phyloP scores from a whole-genome alignment of 169 alveolate genomes.

The Theileria annulata region DNA sequence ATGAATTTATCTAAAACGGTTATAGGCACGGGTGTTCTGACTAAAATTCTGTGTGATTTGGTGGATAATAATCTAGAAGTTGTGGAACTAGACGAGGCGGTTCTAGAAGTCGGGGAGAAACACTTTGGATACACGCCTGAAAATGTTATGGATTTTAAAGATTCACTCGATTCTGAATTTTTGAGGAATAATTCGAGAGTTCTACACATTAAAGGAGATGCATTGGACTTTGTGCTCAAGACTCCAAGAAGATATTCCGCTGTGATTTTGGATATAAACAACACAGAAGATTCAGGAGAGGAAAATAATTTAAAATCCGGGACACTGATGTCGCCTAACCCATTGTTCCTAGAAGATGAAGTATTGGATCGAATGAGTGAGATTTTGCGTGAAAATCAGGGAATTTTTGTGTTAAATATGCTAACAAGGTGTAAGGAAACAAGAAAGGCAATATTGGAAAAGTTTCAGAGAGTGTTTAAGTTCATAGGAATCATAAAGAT shows the following conservation, averaged over 20 bases:
- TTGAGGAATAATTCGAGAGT: not conserved
- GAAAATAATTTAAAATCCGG: conserved; percentile 16
- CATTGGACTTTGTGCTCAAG: not conserved
- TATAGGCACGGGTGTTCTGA: conserved; percentile 45
- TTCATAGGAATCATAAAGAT: conserved; percentile 42
- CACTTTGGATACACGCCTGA: conserved; percentile 26
- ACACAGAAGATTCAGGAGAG: conserved; percentile 8
- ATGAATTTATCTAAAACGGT: not conserved
- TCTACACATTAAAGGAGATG: conserved; percentile 45
- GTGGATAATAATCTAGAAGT: conserved; percentile 17
- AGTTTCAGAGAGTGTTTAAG: conserved; percentile 18
- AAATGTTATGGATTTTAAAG: not conserved
- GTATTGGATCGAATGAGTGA: conserved; percentile 12
- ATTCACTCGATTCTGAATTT: not conserved
- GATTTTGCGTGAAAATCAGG: not conserved
- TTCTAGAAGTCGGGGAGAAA: conserved; percentile 15
- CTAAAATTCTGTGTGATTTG: conserved; percentile 10
- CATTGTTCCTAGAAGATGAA: conserved; percentile 31
- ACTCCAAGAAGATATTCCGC: conserved; percentile 1
- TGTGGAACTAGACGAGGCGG: conserved; percentile 51
- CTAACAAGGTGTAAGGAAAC: conserved; percentile 39
- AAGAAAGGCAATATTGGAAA: conserved; percentile 27
- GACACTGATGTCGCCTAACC: conserved; percentile 54
- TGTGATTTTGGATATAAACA: conserved; percentile 49
- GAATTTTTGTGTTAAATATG: conserved; percentile 35